Percentiles rank a stretch among this genome's conserved stretches.
Conservation (phyloP, 345 rosid species). For the Trapa incisa region DNA sequence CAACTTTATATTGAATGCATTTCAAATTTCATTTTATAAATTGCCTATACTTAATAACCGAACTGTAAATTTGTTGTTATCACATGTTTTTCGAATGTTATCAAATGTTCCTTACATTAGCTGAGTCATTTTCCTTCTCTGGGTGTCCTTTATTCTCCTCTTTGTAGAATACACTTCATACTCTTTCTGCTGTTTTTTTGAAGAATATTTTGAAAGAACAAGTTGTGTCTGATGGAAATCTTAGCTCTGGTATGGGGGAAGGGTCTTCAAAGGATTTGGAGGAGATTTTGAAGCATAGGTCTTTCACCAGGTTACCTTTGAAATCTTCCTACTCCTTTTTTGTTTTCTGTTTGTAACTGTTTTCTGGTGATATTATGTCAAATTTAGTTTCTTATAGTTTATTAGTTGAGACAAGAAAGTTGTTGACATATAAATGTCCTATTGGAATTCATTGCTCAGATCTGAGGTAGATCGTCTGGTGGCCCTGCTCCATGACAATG, state of each 20-base stretch:
- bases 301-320: constrained; percentile 51
- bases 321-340: not conserved
- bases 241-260: constrained; percentile 10
- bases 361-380: not conserved
- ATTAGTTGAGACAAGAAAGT: not conserved
- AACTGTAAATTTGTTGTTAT: not conserved
- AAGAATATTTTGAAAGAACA: constrained; percentile 17
- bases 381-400: not conserved
- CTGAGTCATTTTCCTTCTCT: not conserved
- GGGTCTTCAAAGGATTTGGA: constrained; percentile 40
- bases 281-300: constrained; percentile 50
- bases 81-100: not conserved
- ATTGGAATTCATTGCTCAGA: constrained; percentile 25
- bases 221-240: constrained; percentile 18
- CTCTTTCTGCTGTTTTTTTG: constrained; percentile 9
- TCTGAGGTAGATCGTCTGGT: constrained; percentile 79
- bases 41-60: not conserved
- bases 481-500: constrained; percentile 50
- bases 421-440: not conserved
- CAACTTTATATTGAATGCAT: not conserved
- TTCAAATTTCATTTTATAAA: not conserved
- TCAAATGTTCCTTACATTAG: no score
- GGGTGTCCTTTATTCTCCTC: not conserved
- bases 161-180: not conserved
- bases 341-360: not conserved